These are phyloP conservation scores for Trichodelitschia bisporula DNA, from an alignment of 495 filamentous ascomycete genomes.

Conservation along the genomic window DNA sequence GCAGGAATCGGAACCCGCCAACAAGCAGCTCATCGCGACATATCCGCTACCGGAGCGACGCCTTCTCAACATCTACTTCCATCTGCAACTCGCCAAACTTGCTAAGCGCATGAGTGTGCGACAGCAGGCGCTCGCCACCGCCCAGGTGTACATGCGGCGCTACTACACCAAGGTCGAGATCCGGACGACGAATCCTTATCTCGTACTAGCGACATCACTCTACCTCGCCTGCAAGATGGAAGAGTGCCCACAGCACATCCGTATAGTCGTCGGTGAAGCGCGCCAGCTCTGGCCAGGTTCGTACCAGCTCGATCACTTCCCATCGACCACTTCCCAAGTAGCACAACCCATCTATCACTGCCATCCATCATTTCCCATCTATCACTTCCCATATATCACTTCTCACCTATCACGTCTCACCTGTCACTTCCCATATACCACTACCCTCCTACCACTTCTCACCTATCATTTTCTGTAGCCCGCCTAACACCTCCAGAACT, in stretches of 20 bases:
- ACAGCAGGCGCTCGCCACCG: slow-evolving; percentile 85
- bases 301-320: slow-evolving; percentile 3
- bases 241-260: slow-evolving; percentile 89
- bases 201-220: slow-evolving; percentile 70
- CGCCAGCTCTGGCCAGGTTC: slow-evolving; percentile 67
- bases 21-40: slow-evolving; percentile 42
- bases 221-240: slow-evolving; percentile 98
- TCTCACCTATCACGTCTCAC: too few species aligned
- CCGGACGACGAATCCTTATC: slow-evolving; percentile 78
- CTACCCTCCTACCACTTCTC: too few species aligned
- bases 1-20: slow-evolving; percentile 49
- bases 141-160: slow-evolving; percentile 79
- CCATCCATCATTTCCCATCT: slow-evolving; percentile 3
- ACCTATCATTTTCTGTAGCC: too few species aligned
- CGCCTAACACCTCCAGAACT: too few species aligned
- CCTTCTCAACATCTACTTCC: slow-evolving; percentile 40
- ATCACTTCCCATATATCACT: too few species aligned
- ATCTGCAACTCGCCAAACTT: slow-evolving; percentile 40
- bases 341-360: too few species aligned
- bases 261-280: slow-evolving; percentile 64
- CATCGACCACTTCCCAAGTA: slow-evolving; percentile 6
- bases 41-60: slow-evolving; percentile 62
- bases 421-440: too few species aligned
- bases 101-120: slow-evolving; percentile 52
- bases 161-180: slow-evolving; percentile 87